Evolutionary conservation across 495 filamentous ascomycete species (phyloP).

Genomic region (Penicillium bovifimosum): DNA sequence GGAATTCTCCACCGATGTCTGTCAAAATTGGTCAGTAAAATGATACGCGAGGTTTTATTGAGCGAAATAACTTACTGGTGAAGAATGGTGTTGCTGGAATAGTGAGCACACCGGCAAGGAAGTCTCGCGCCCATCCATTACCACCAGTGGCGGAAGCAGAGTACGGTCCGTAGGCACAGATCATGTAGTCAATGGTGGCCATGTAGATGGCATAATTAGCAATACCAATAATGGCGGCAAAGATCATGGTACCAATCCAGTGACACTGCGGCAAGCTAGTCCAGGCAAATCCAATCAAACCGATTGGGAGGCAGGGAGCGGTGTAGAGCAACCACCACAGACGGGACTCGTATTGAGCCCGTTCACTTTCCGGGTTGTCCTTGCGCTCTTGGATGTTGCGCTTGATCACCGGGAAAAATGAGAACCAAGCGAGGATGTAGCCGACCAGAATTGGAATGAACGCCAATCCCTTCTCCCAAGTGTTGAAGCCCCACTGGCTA

Average conservation of each 20-base stretch:
- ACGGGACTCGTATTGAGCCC: constrained; percentile 55
- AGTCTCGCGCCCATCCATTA: constrained; percentile 72
- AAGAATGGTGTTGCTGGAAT: constrained; percentile 70
- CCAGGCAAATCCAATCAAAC: constrained; percentile 61
- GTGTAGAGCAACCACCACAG: constrained; percentile 55
- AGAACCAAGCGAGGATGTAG: constrained; percentile 53
- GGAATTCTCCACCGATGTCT: constrained; percentile 56
- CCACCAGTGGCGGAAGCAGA: constrained; percentile 68
- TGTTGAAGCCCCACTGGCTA: constrained; percentile 52
- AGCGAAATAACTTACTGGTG: constrained; percentile 31
- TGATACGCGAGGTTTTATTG: background rate
- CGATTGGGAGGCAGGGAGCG: constrained; percentile 53
- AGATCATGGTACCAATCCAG: constrained; percentile 63
- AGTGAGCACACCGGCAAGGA: constrained; percentile 75
- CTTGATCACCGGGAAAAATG: constrained; percentile 49
- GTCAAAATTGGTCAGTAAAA: constrained; percentile 7
- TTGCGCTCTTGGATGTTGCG: constrained; percentile 45
- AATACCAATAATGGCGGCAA: constrained; percentile 59
- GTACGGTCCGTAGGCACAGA: constrained; percentile 65
- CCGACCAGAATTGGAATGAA: constrained; percentile 57
- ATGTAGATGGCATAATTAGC: constrained; percentile 69
- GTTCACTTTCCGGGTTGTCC: constrained; percentile 47
- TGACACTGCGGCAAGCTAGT: constrained; percentile 52
- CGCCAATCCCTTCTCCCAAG: constrained; percentile 45
- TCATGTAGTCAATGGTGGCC: constrained; percentile 74